Conservation (phyloP, 129 eudicot species). For the Flaveria brownii region DNA sequence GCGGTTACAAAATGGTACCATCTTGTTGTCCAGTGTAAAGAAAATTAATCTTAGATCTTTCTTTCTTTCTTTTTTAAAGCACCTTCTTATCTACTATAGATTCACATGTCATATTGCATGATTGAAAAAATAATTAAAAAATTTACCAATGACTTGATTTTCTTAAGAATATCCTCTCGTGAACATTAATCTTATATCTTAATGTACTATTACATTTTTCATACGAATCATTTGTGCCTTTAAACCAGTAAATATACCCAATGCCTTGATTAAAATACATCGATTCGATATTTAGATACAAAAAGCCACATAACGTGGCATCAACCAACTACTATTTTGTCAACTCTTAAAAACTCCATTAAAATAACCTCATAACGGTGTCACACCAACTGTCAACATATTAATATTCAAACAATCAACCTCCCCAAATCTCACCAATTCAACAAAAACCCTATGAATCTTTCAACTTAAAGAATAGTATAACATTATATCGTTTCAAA, state of each 20-base stretch:
- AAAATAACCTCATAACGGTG: slow-evolving; percentile 5
- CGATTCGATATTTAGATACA: not conserved
- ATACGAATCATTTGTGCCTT: not conserved
- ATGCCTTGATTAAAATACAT: not conserved
- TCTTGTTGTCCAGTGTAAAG: no score
- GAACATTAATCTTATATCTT: no score
- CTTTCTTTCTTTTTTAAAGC: no score
- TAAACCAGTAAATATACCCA: not conserved
- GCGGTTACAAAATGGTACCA: no score
- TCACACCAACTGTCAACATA: slow-evolving; percentile 27
- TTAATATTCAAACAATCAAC: slow-evolving; percentile 2
- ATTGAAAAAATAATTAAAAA: no score
- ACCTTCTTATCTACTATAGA: no score
- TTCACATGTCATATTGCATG: no score
- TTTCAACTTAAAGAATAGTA: slow-evolving; percentile 24
- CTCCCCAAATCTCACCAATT: slow-evolving; percentile 25
- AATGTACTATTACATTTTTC: no score
- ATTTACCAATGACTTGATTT: no score
- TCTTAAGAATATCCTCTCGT: no score
- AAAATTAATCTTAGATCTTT: no score
- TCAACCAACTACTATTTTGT: slow-evolving; percentile 29
- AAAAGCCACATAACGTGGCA: slow-evolving; percentile 30
- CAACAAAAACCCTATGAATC: slow-evolving; percentile 27
- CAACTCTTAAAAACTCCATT: slow-evolving; percentile 23
- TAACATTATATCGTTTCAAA: slow-evolving; percentile 27